Base-by-base conservation (phyloP, 2,329 filamentous ascomycete species). In the Penicillium brasilianum region DNA sequence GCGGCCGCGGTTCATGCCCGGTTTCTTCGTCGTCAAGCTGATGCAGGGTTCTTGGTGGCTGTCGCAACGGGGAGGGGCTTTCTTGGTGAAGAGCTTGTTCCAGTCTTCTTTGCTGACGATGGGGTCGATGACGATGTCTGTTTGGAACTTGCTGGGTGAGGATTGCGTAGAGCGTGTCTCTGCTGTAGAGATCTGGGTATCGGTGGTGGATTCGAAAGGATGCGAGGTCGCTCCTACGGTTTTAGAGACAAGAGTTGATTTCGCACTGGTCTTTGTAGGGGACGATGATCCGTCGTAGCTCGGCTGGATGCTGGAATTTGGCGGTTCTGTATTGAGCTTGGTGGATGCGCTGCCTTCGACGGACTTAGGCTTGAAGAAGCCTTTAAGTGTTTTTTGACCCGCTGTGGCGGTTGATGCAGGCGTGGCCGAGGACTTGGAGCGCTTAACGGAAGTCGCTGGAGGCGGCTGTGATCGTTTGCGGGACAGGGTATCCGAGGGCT, bases 21-120 rank as follows among this genome's bases (percentile, higher is more conserved):
- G 84, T 73, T 98, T 98, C 80, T 94, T 97, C 0, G 93, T 97
- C 18, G 88, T 85, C 55, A 94, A 80, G 66, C 84, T 91, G 65
- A 93, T 90, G 76, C 95, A 98, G 2, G 91, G 90, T 69, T 98
- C 93, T 56, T 87, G 83, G 72, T 99, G 95, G 51, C 80, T 79
- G 69, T 97, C 93, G 73, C 95, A 99, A 59, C 85, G 85, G 1
- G 95, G 95, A 1, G 87, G 83, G 1, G 86, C 80, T 59, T 90
- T 88, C 74, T 90, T 92, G 16, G 88, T 86, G 63, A 98, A 88
- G 14, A 98, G 82, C 73, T 90, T 93, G 4, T 87, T 88, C 95
- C 95, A 98, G 22, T 89, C 90, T 71, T 95, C 90, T 74, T 92
- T 94, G 49, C 85, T 85, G 62, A 86, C 83, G 53, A 92, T 87